Conservation (phyloP, 176 grass and related monocot genomes). For the Hordeum vulgare region MorexV3_pseudomolecules_assembly NC_058524.1:546243920-546244419, state of each 20-base stretch:
- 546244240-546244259: constrained; percentile 37
- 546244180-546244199: constrained; percentile 36
- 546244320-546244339: constrained; percentile 43
- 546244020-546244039: constrained; percentile 86
- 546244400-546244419: constrained; percentile 59
- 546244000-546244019: constrained; percentile 75
- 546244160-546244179: constrained; percentile 4
- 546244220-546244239: constrained; percentile 63
- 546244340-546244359: background rate
- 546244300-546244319: background rate
- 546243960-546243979: constrained; percentile 86
- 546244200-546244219: constrained; percentile 70
- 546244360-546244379: background rate
- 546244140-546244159: constrained; percentile 23
- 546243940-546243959: constrained; percentile 79
- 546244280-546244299: constrained; percentile 32
- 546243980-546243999: constrained; percentile 62
- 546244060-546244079: constrained; percentile 84
- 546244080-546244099: constrained; percentile 86
- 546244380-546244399: constrained; percentile 79
- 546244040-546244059: constrained; percentile 89
- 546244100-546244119: constrained; percentile 88
- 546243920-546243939: background rate
- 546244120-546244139: constrained; percentile 96
- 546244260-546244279: background rate